Evolutionary conservation across 2,329 filamentous ascomycete genomes (phyloP).

Genomic region (Fusarium temperatum): DNA sequence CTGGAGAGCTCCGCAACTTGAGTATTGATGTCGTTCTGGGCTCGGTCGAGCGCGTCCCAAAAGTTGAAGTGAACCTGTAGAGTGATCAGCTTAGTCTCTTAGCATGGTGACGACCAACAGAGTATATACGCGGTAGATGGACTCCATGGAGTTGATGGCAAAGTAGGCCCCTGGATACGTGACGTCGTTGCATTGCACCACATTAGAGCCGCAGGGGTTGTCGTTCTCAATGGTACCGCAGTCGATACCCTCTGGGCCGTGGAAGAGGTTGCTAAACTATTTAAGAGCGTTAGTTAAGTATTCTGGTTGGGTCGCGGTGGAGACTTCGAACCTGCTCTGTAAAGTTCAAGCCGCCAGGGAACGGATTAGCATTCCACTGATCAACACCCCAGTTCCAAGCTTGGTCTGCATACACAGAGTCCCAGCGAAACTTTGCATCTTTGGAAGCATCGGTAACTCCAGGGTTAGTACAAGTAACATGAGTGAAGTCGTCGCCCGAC

Average conservation of each 20-base stretch:
- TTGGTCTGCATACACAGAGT: not conserved
- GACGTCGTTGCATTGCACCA: not conserved
- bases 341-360: not conserved
- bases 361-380: not conserved
- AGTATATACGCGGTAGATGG: not conserved
- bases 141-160: not conserved
- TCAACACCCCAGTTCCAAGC: not conserved
- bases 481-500: not conserved
- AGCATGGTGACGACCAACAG: fast-evolving
- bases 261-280: not conserved
- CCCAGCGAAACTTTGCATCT: not conserved
- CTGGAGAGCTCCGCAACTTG: not conserved
- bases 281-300: fast-evolving
- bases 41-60: not conserved
- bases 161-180: not conserved
- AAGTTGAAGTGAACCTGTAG: not conserved
- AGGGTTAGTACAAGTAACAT: not conserved
- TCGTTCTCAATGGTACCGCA: not conserved
- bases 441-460: not conserved
- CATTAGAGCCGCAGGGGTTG: not conserved
- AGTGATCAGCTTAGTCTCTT: not conserved
- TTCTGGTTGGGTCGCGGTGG: fast-evolving
- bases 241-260: not conserved
- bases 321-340: not conserved
- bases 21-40: not conserved